These are phyloP conservation scores for Microstegium vimineum DNA, from an alignment of 176 grass and related monocot species.

Conservation along the genomic window DNA sequence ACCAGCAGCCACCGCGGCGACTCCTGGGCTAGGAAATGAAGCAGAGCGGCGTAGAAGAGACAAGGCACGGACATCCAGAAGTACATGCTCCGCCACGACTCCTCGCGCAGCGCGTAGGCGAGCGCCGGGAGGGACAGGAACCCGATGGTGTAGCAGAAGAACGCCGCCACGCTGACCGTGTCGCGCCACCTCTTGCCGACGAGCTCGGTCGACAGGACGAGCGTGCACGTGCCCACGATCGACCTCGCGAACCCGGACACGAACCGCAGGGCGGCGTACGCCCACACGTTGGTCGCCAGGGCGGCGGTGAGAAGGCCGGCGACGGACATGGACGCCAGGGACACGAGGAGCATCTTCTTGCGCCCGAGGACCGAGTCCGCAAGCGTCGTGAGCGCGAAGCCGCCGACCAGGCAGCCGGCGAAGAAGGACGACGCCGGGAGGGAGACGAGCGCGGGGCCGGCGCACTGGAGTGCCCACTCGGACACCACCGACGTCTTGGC, in stretches of 20 bases:
- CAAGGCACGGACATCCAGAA: neutral
- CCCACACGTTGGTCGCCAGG: constrained; percentile 61
- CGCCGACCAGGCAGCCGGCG: too few relatives aligned
- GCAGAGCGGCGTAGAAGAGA: neutral
- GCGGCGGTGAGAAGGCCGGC: constrained; percentile 47
- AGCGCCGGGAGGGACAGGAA: neutral
- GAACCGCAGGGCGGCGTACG: constrained; percentile 53
- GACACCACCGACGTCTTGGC: too few relatives aligned
- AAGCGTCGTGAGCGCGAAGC: too few relatives aligned
- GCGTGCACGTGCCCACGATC: constrained; percentile 45
- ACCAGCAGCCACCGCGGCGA: neutral
- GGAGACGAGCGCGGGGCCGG: too few relatives aligned
- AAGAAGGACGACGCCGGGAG: too few relatives aligned
- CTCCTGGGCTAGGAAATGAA: neutral
- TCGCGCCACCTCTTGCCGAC: constrained; percentile 65
- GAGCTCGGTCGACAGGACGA: constrained; percentile 62
- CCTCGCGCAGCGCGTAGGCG: neutral
- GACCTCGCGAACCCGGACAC: constrained; percentile 54
- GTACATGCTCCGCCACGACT: neutral
- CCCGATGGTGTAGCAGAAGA: neutral
- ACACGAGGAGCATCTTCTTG: constrained; percentile 56
- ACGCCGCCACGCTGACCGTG: constrained; percentile 43
- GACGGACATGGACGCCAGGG: constrained; percentile 48
- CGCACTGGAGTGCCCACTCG: too few relatives aligned
- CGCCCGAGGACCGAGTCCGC: constrained; percentile 81